Percentiles rank a stretch among this genome's conserved stretches.
Conservation (phyloP, 2,329 filamentous ascomycete species). For the Aspergillus sp. region DNA sequence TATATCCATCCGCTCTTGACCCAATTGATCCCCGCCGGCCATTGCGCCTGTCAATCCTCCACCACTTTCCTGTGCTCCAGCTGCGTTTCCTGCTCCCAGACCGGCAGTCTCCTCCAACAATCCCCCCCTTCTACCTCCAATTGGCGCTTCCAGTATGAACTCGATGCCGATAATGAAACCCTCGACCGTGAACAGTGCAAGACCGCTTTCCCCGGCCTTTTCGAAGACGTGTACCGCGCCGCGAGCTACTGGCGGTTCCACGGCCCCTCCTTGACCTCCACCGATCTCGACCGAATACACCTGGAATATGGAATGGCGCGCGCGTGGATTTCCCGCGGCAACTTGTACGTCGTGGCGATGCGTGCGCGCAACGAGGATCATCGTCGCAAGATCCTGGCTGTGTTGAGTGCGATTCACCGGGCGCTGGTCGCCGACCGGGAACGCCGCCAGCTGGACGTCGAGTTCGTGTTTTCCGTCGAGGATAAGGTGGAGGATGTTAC, state of each 20-base stretch:
- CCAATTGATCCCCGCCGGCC: slow-evolving; percentile 32
- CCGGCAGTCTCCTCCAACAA: slow-evolving; percentile 5
- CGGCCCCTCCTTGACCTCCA: slow-evolving; percentile 15
- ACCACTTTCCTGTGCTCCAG: slow-evolving; percentile 32
- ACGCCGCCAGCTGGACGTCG: slow-evolving; percentile 32
- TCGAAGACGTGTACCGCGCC: slow-evolving; percentile 28
- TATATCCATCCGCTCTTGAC: slow-evolving; percentile 30
- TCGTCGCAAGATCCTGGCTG: slow-evolving; percentile 32
- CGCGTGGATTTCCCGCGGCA: slow-evolving; percentile 25
- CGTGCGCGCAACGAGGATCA: slow-evolving; percentile 29
- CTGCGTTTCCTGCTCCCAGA: slow-evolving; percentile 23
- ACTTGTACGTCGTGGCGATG: slow-evolving; percentile 24
- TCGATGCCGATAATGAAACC: slow-evolving; percentile 25
- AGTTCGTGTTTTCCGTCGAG: slow-evolving; percentile 40
- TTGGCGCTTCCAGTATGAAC: slow-evolving; percentile 26
- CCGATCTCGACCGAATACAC: slow-evolving; percentile 21
- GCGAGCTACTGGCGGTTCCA: slow-evolving; percentile 20
- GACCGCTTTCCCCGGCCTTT: slow-evolving; percentile 28
- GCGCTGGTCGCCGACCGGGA: slow-evolving; percentile 36
- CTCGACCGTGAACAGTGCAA: slow-evolving; percentile 23
- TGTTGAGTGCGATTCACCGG: slow-evolving; percentile 42
- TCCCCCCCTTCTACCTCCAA: slow-evolving; percentile 2
- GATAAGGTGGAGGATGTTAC: slow-evolving; percentile 38
- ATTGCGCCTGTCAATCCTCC: slow-evolving; percentile 31
- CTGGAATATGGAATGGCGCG: slow-evolving; percentile 28